A percentile compares a stretch with the other conserved stretches of the same genome.
phyloP scores from a whole-genome alignment of 768 basidiomycete genomes.

The Lactifluus subvellereus region DNA sequence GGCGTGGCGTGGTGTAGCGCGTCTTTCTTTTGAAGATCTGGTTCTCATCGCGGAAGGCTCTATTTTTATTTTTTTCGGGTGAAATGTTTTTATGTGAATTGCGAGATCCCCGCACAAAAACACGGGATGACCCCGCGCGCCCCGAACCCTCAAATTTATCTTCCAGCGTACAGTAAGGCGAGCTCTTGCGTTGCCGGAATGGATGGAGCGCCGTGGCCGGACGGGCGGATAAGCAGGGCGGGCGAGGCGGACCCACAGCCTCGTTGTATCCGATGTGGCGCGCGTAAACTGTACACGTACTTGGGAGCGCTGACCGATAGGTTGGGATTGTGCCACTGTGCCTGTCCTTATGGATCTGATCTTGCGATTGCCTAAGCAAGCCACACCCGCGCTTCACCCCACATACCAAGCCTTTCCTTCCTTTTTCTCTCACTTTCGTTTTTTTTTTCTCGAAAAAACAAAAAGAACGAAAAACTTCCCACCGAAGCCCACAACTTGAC shows the following conservation, averaged over 20 bases:
- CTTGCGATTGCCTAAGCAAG: conserved; percentile 7
- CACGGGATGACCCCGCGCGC: too few relatives aligned
- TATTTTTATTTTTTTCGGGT: too few relatives aligned
- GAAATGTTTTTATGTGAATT: too few relatives aligned
- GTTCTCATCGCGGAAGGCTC: too few relatives aligned
- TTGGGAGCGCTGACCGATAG: neutral
- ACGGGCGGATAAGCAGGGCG: neutral
- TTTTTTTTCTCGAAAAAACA: conserved; percentile 3
- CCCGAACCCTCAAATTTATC: too few relatives aligned
- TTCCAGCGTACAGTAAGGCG: too few relatives aligned
- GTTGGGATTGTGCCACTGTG: neutral
- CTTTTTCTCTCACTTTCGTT: neutral
- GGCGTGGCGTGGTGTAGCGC: too few relatives aligned
- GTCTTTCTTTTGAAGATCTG: too few relatives aligned
- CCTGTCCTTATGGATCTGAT: conserved; percentile 4
- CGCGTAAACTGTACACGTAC: conserved; percentile 4
- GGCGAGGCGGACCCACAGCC: conserved; percentile 10
- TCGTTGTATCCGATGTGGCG: conserved; percentile 13
- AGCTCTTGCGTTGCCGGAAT: too few relatives aligned
- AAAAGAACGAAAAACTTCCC: neutral
- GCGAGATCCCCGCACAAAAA: neutral
- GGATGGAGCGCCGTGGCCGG: neutral
- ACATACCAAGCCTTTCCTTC: neutral
- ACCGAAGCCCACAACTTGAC: too few relatives aligned
- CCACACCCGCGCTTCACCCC: neutral